Percentiles rank a stretch among this genome's conserved stretches.
phyloP scores from a whole-genome alignment of 768 basidiomycete genomes.

The Macrolepiota fuliginosa region DNA sequence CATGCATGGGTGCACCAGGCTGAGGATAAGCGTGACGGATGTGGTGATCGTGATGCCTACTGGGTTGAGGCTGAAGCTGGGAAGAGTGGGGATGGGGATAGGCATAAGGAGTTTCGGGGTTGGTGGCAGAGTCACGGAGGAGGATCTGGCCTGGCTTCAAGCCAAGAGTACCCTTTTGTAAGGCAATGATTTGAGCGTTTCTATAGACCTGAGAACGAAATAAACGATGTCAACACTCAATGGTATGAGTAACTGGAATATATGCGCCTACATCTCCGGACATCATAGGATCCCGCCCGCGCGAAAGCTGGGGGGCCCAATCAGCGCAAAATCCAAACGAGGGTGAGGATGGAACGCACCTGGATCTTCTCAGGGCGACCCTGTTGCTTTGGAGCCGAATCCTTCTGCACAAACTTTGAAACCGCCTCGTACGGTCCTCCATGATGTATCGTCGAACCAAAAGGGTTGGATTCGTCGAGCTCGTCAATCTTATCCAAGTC shows the following conservation, averaged over 20 bases:
- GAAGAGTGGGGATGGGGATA: not conserved
- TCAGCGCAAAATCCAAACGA: not conserved
- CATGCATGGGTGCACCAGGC: not conserved
- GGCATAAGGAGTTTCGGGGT: not conserved
- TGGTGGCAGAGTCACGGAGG: conserved; percentile 30
- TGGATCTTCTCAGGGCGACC: not conserved
- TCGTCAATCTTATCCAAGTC: conserved; percentile 75
- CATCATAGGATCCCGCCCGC: not conserved
- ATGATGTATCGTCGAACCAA: conserved; percentile 64
- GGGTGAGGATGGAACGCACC: not conserved
- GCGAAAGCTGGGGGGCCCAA: not conserved
- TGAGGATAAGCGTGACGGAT: conserved; percentile 12
- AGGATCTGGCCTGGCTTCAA: conserved; percentile 57
- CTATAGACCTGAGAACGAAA: conserved; percentile 29
- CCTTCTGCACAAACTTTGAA: conserved; percentile 28
- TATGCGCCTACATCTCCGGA: conserved; percentile 12
- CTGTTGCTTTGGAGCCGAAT: conserved; percentile 12
- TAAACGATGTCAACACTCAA: conserved; percentile 9
- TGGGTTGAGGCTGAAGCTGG: conserved; percentile 2
- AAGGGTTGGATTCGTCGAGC: conserved; percentile 72
- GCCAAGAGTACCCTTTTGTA: conserved; percentile 33
- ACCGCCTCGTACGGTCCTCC: conserved; percentile 74
- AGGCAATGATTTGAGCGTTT: conserved; percentile 35
- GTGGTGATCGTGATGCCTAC: conserved; percentile 6
- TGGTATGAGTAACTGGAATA: not conserved